phyloP scores from a whole-genome alignment of 2,329 filamentous ascomycete species.

The Aureobasidium sp. region DNA sequence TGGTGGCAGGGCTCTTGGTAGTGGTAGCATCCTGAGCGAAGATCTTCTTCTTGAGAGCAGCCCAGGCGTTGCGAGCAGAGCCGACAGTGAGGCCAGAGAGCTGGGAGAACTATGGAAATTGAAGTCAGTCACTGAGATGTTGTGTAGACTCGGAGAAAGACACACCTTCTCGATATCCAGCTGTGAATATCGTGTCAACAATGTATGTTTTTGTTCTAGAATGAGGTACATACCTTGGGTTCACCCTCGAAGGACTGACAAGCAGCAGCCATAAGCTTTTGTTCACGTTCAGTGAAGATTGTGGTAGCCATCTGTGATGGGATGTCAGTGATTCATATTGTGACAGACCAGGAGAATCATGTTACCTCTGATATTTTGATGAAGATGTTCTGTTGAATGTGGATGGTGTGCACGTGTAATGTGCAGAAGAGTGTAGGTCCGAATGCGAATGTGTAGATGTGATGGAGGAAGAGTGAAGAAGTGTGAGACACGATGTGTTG shows the following conservation, averaged over 20 bases:
- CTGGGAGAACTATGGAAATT: conserved; percentile 17
- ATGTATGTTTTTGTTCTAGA: background rate
- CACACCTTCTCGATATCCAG: conserved; percentile 22
- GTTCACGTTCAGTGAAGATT: conserved; percentile 23
- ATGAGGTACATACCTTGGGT: conserved; percentile 22
- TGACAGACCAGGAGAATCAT: background rate
- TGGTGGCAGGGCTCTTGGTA: background rate
- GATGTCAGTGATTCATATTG: background rate
- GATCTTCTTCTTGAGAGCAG: conserved; percentile 30
- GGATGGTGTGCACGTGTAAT: background rate
- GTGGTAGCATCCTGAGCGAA: background rate
- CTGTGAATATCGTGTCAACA: conserved; percentile 14
- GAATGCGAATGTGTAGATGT: background rate
- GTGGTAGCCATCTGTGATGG: background rate
- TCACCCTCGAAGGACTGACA: conserved; percentile 26
- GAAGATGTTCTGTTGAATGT: background rate
- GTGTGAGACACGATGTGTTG: background rate
- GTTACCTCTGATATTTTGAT: background rate
- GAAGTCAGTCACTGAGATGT: background rate
- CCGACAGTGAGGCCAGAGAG: conserved; percentile 23
- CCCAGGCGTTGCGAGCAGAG: conserved; percentile 29
- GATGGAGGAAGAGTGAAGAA: background rate
- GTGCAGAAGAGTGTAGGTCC: background rate
- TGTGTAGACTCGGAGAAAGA: background rate
- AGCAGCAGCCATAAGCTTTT: conserved; percentile 22